Base-by-base conservation (phyloP, 2,329 filamentous ascomycete species). In the Talaromyces sp. region DNA sequence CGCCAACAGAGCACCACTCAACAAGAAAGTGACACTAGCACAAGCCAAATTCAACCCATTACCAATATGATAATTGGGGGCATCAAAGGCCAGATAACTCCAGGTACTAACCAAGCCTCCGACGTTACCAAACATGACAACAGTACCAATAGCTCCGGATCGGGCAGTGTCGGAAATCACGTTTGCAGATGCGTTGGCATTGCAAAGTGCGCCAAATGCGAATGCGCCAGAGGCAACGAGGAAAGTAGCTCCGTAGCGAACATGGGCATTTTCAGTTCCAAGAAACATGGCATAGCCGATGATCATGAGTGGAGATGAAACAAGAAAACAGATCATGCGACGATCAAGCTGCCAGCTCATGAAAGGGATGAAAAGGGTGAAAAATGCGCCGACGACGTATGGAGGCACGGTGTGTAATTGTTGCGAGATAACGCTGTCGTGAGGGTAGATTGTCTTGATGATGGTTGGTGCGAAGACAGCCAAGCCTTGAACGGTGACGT, bases 231-330 rank as follows among this genome's bases (percentile, higher is more conserved):
- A 88, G 1, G 91, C 89, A 61, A 95, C 86, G 27, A 97, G 81
- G 81, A 95, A 96, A 0, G 97, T 84, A 0, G 90, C 91, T 0
- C 82, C 90, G 72, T 97, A 97, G 74, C 95, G 85, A 7, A 91
- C 78, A 10, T 83, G 68, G 0, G 80, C 81, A 74, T 92, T 85
- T 3, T 75, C 75, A 5, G 94, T 86, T 9, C 81, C 80, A 59
- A 96, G 80, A 6, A 97, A 84, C 67, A 94, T 91, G 3, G 80
- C 86, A 70, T 96, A 94, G 2, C 92, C 93, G 0, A 85, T 74
- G 60, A 97, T 89, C 58, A 87, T 82, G 19, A 96, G 75, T 66
- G 80, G 82, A 68, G 93, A 90, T 2, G 90, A 86, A 35, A 87
- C 76, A 9, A 96, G 76, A 43, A 88, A 84, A 75, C 93, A 97